phyloP scores from a whole-genome alignment of 73 alveolate species.

The Halteria grandinella region DNA sequence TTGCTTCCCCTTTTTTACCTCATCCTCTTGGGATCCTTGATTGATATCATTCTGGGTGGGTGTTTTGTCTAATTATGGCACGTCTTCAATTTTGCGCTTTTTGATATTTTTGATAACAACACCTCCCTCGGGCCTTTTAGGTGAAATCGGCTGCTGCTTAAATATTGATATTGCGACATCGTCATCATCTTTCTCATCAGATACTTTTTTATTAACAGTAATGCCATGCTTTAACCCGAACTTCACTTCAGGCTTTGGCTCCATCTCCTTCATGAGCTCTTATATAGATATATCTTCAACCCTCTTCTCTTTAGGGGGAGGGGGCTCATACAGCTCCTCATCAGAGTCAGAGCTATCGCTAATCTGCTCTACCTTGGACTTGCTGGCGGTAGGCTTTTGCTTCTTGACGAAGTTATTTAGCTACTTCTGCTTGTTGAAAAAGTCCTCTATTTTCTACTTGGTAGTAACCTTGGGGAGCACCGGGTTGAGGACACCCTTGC shows the following conservation, averaged over 20 bases:
- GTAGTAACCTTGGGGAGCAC: neutral
- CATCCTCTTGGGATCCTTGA: neutral
- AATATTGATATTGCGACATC: no score
- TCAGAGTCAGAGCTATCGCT: neutral
- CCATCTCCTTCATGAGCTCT: no score
- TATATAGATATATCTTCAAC: no score
- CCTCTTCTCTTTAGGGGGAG: neutral
- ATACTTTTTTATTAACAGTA: no score
- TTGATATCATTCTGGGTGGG: neutral
- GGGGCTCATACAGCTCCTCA: neutral
- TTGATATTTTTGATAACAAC: neutral
- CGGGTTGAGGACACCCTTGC: conserved; percentile 49
- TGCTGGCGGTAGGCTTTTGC: neutral
- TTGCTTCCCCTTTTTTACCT: neutral
- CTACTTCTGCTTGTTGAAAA: neutral
- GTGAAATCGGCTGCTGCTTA: no score
- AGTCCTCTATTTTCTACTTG: neutral
- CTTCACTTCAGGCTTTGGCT: no score
- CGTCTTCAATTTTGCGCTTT: neutral
- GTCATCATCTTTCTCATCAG: neutral
- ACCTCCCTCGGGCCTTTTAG: no score
- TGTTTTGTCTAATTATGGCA: neutral
- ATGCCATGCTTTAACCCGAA: no score
- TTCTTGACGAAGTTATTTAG: neutral
- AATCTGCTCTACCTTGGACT: neutral